phyloP scores from a whole-genome alignment of 257 asterid genomes.

The Salvia splendens region DNA sequence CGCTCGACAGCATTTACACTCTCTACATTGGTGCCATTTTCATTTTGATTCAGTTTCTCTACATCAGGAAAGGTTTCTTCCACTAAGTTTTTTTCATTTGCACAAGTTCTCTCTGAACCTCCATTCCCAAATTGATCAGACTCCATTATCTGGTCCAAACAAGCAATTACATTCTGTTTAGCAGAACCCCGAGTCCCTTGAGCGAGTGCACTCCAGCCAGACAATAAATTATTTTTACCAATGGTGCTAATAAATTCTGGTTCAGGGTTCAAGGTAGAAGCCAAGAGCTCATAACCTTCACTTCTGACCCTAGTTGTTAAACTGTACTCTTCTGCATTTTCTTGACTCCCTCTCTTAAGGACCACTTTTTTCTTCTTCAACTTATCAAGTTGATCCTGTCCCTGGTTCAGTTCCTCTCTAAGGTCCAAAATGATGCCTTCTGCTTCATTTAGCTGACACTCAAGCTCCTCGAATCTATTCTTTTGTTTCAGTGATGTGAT shows the following conservation, averaged over 20 bases:
- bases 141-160: conserved; percentile 35
- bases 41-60: conserved; percentile 27
- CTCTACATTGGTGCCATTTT: conserved; percentile 24
- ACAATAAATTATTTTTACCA: conserved; percentile 20
- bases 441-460: conserved; percentile 78
- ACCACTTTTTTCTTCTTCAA: conserved; percentile 37
- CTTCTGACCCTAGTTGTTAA: conserved; percentile 4
- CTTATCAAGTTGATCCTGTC: conserved; percentile 46
- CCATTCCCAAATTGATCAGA: conserved; percentile 36
- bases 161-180: conserved; percentile 8
- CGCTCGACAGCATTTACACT: conserved; percentile 25
- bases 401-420: conserved; percentile 54
- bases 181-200: neutral
- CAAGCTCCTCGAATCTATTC: conserved; percentile 58
- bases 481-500: conserved; percentile 38
- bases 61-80: conserved; percentile 32
- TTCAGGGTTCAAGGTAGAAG: conserved; percentile 33
- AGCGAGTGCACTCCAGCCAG: neutral
- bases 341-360: conserved; percentile 33
- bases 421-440: conserved; percentile 75
- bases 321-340: conserved; percentile 20
- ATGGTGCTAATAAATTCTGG: conserved; percentile 23
- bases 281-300: conserved; percentile 29
- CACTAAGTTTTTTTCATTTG: conserved; percentile 33
- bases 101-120: conserved; percentile 33